Conservation (phyloP, 192 early-diverging fungal genomes). For the Hyaloraphidium curvatum region DNA sequence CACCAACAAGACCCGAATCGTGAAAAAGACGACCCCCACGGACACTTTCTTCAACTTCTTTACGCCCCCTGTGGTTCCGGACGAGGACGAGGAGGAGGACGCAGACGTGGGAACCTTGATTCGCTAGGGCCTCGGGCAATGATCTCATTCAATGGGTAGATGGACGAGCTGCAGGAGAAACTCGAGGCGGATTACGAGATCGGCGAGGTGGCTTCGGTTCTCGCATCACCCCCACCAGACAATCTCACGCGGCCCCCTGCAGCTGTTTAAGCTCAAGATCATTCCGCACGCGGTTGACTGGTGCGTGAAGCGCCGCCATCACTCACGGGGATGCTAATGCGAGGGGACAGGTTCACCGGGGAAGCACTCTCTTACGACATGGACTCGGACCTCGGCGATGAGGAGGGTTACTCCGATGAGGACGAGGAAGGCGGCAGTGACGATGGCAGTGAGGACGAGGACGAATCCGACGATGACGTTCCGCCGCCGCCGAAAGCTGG, state of each 20-base stretch:
- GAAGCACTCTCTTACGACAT: constrained; percentile 80
- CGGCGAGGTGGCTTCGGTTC: constrained; percentile 47
- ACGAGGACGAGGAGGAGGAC: constrained; percentile 49
- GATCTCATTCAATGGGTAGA: too few species aligned
- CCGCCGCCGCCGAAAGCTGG: neutral
- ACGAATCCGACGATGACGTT: neutral
- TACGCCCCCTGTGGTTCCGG: constrained; percentile 39
- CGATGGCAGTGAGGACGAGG: constrained; percentile 42
- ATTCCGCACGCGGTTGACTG: constrained; percentile 91
- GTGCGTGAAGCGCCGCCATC: too few species aligned
- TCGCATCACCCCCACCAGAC: neutral
- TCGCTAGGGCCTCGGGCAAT: neutral
- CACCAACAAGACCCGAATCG: constrained; percentile 92
- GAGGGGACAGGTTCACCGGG: too few species aligned
- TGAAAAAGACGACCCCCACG: constrained; percentile 89
- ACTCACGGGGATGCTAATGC: too few species aligned
- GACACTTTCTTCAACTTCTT: constrained; percentile 99
- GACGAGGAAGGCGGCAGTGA: constrained; percentile 42
- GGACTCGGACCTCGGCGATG: constrained; percentile 26
- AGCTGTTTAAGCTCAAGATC: constrained; percentile 82
- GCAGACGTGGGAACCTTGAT: neutral
- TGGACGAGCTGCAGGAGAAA: constrained; percentile 56
- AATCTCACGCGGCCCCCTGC: neutral
- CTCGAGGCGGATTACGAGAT: constrained; percentile 90
- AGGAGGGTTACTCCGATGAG: constrained; percentile 37